phyloP scores from a whole-genome alignment of 2,329 filamentous ascomycete genomes.

The Drechslerella dactyloides region DNA sequence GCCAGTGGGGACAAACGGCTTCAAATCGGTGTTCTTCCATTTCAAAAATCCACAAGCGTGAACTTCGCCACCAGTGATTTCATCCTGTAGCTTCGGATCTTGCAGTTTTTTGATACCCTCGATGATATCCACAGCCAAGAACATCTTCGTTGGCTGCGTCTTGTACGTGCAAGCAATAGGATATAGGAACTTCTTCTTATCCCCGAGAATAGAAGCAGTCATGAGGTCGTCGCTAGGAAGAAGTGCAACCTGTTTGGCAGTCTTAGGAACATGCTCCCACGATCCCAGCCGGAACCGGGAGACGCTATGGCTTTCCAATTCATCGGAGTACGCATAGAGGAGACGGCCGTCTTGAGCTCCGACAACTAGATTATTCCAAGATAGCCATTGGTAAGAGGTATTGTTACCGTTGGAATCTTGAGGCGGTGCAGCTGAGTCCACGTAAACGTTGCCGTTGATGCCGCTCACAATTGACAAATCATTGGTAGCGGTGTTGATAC shows the following conservation, averaged over 20 bases:
- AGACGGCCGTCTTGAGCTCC: conserved; percentile 31
- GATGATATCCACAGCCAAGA: conserved; percentile 24
- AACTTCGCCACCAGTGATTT: conserved; percentile 32
- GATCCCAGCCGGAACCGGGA: conserved; percentile 28
- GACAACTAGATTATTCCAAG: conserved; percentile 38
- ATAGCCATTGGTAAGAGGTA: conserved; percentile 33
- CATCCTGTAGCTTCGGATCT: conserved; percentile 18
- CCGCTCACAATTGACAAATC: conserved; percentile 28
- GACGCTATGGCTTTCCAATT: conserved; percentile 24
- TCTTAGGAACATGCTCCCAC: conserved; percentile 31
- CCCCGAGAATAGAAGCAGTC: conserved; percentile 22
- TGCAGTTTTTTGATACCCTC: conserved; percentile 32
- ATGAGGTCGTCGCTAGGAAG: conserved; percentile 27
- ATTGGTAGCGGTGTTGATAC: conserved; percentile 5
- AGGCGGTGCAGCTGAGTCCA: conserved; percentile 22
- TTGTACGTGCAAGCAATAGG: conserved; percentile 32
- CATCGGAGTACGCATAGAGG: conserved; percentile 32
- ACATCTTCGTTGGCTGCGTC: conserved; percentile 36
- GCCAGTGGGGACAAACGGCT: conserved; percentile 3
- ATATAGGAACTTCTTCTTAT: conserved; percentile 23
- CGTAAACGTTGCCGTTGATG: conserved; percentile 40
- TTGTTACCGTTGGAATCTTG: conserved; percentile 24
- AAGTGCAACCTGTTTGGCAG: conserved; percentile 24
- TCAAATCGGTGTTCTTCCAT: conserved; percentile 13
- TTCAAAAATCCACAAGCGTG: conserved; percentile 33